Percentiles rank a stretch among this genome's conserved stretches.
Conservation (phyloP, 106 monocot genomes). For the Platanthera guangdongensis region DNA sequence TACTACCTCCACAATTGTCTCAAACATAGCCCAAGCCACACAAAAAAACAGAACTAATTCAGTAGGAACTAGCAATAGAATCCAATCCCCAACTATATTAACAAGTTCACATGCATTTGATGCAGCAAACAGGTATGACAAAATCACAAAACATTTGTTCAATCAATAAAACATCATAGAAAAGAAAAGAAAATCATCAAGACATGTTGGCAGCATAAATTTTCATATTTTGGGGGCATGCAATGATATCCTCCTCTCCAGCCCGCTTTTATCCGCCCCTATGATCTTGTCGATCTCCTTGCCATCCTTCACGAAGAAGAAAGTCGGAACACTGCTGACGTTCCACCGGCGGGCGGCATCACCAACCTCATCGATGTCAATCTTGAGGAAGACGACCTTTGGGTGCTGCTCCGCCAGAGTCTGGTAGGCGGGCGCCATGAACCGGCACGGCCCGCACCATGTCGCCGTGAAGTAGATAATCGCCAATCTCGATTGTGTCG, state of each 20-base stretch:
- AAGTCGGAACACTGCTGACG: constrained; percentile 66
- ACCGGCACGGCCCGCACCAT: constrained; percentile 84
- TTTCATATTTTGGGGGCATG: constrained; percentile 17
- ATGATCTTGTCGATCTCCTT: constrained; percentile 68
- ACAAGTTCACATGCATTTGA: too few relatives aligned
- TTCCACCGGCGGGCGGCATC: constrained; percentile 58
- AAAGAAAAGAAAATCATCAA: too few relatives aligned
- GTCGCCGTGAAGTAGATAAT: constrained; percentile 92
- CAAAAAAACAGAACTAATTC: too few relatives aligned
- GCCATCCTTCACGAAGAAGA: constrained; percentile 73
- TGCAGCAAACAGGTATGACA: too few relatives aligned
- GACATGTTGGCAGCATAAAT: background rate
- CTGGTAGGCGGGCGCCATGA: constrained; percentile 52
- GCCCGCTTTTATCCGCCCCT: constrained; percentile 63
- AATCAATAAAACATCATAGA: too few relatives aligned
- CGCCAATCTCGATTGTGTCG: constrained; percentile 28
- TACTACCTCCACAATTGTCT: too few relatives aligned
- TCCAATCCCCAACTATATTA: too few relatives aligned
- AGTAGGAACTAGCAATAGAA: too few relatives aligned
- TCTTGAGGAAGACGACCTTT: constrained; percentile 51
- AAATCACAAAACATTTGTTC: too few relatives aligned
- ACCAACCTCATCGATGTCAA: constrained; percentile 63
- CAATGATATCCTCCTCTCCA: constrained; percentile 54
- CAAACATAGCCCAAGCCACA: too few relatives aligned
- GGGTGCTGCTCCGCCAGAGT: constrained; percentile 58